A percentile compares a stretch with the other conserved stretches of the same genome.
Evolutionary conservation across 306 rosid species (phyloP).

Genomic region (Corylus americana): DNA sequence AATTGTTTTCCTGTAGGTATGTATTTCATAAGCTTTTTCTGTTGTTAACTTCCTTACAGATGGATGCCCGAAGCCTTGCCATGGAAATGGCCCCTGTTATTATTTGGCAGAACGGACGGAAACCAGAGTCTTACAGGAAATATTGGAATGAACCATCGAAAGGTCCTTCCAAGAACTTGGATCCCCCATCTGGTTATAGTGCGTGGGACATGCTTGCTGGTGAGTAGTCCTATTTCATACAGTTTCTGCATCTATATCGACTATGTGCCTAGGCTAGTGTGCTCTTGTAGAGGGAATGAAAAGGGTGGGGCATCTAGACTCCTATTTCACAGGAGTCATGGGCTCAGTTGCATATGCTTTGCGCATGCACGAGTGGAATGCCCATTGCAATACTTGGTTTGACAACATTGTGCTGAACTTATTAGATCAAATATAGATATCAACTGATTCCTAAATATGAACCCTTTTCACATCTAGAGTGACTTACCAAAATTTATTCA

Average conservation of each 20-base stretch:
- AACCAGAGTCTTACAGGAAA: constrained; percentile 64
- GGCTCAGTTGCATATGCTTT: not conserved
- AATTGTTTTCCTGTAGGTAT: not conserved
- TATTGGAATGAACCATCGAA: constrained; percentile 66
- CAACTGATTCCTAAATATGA: not conserved
- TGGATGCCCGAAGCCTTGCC: constrained; percentile 82
- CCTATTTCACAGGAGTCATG: not conserved
- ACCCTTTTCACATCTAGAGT: not conserved
- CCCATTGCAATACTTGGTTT: not conserved
- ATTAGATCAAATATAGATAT: not conserved
- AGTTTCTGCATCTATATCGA: not conserved
- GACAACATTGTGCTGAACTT: not conserved
- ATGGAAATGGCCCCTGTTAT: constrained; percentile 91
- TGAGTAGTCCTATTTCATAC: constrained; percentile 27
- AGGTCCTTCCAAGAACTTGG: constrained; percentile 57
- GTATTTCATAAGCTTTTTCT: constrained; percentile 24
- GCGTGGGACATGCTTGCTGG: constrained; percentile 90
- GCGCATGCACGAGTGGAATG: not conserved
- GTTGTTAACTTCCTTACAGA: constrained; percentile 49
- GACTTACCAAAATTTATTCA: not conserved
- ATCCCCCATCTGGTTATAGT: constrained; percentile 45
- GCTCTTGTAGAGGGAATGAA: not conserved
- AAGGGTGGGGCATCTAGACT: not conserved
- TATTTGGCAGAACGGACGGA: constrained; percentile 70
- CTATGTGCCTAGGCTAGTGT: not conserved